Conservation (phyloP, 164 flowering plant genomes). For the Chloranthus sessilifolius region DNA sequence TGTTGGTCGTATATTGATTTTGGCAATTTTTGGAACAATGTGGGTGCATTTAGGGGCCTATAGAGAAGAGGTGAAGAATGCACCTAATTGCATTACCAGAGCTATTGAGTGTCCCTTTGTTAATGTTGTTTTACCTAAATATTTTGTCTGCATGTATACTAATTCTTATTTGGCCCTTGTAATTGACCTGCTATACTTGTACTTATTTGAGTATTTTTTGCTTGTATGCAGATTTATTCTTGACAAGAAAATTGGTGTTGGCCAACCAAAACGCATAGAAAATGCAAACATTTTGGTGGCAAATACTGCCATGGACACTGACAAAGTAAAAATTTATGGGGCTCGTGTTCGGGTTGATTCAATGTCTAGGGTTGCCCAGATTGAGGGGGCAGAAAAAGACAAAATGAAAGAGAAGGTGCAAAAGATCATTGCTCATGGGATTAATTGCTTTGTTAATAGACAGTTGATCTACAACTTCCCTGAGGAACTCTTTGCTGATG, state of each 20-base stretch:
- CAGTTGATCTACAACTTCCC: conserved; percentile 98
- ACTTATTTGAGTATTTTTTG: too few relatives aligned
- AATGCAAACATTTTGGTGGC: conserved; percentile 97
- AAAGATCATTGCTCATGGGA: conserved; percentile 89
- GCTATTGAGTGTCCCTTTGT: too few relatives aligned
- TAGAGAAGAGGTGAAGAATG: too few relatives aligned
- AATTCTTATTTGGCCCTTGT: too few relatives aligned
- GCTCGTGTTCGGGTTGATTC: conserved; percentile 99
- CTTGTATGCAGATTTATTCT: conserved; percentile 75
- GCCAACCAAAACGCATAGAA: conserved; percentile 94
- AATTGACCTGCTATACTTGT: too few relatives aligned
- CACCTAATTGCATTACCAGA: too few relatives aligned
- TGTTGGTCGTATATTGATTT: too few relatives aligned
- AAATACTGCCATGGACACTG: conserved; percentile 99
- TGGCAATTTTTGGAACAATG: too few relatives aligned
- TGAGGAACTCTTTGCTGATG: conserved; percentile 97
- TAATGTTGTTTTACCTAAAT: too few relatives aligned
- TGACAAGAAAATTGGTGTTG: conserved; percentile 97
- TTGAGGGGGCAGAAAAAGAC: conserved; percentile 91
- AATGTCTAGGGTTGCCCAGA: conserved; percentile 93
- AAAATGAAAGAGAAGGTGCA: conserved; percentile 97
- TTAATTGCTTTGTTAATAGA: conserved; percentile 92
- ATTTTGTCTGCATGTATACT: too few relatives aligned
- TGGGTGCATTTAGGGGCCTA: too few relatives aligned
- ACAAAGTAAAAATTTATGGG: conserved; percentile 97